Base-by-base conservation (phyloP, 805 yeast species). In the Cephaloascus fragrans region DNA sequence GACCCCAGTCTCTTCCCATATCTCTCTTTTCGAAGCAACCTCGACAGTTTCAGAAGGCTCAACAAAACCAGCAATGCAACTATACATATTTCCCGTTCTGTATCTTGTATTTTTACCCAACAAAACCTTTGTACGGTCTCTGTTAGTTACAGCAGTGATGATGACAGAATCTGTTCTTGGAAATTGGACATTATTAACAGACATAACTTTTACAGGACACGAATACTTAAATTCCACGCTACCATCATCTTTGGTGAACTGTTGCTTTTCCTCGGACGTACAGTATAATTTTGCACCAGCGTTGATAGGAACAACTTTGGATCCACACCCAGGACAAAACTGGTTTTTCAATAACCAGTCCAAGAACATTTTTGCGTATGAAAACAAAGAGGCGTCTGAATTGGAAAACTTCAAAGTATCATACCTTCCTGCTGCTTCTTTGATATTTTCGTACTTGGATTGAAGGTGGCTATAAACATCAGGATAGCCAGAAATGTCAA, bases 1-100 rank as follows among this genome's bases (percentile, higher is more conserved):
- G 28, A 87, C 83, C 5, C 98, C 98, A 4, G 97, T 81, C 58
- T 90, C 98, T 56, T 90, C 98, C 87, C 93, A 89, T 23, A 85
- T 82, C 57, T 90, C 98, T 45, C 98, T 68, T 35, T 80, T 65
- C 18, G 90, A 83, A 10, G 96, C 93, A 36, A 77, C 80, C 58
- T 90, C 97, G 17, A 90, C 77, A 2, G 94, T 77, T 62, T 90
- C 98, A 20, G 89, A 83, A 1, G 96, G 96, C 57, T 90, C 98
- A 76, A 90, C 79, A 58, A 93, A 93, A 3, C 97, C 98, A 3
- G 97, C 96, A 38, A 94, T 75, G 52, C 95, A 82, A 15, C 90
- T 73, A 59, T 81, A 90, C 79, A 86, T 74, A 35, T 57, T 56
- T 41, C 63, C 51, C 26, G 49, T 45, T 4, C 77, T 75, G 51